phyloP scores from a whole-genome alignment of 805 yeast genomes.

The Kazachstania taianensis region DNA sequence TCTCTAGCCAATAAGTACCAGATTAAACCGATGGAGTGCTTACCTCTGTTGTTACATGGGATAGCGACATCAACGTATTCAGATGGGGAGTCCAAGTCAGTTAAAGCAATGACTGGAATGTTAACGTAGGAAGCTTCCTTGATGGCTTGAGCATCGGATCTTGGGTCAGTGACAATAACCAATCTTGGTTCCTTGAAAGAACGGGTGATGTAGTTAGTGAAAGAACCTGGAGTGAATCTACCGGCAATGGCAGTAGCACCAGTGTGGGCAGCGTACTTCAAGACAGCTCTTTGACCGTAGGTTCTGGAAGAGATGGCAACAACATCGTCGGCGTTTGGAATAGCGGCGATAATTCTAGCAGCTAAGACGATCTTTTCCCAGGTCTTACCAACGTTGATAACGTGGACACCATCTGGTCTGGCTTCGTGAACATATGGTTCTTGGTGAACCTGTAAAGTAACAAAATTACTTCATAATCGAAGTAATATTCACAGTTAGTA shows the following conservation, averaged over 20 bases:
- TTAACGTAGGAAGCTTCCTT: constrained; percentile 99
- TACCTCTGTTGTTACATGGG: constrained; percentile 99
- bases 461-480: too few relatives aligned
- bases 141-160: constrained; percentile 99
- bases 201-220: constrained; percentile 99
- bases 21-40: constrained; percentile 98
- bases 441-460: constrained; percentile 12
- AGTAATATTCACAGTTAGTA: too few relatives aligned
- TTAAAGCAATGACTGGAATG: constrained; percentile 99
- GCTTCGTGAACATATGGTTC: constrained; percentile 77
- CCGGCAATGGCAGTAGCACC: constrained; percentile 99
- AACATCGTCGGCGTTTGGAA: constrained; percentile 96
- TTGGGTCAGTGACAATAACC: constrained; percentile 98
- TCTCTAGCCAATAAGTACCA: constrained; percentile 99
- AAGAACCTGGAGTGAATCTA: constrained; percentile 99
- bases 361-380: constrained; percentile 99
- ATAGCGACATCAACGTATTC: constrained; percentile 99
- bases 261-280: constrained; percentile 98
- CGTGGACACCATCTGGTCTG: constrained; percentile 99
- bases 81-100: constrained; percentile 97
- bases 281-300: constrained; percentile 99
- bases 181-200: constrained; percentile 99
- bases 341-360: constrained; percentile 99
- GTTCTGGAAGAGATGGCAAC: constrained; percentile 99
- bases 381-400: constrained; percentile 97